phyloP scores from a whole-genome alignment of 768 basidiomycete genomes.

The Nevesoporus exiguus region DNA sequence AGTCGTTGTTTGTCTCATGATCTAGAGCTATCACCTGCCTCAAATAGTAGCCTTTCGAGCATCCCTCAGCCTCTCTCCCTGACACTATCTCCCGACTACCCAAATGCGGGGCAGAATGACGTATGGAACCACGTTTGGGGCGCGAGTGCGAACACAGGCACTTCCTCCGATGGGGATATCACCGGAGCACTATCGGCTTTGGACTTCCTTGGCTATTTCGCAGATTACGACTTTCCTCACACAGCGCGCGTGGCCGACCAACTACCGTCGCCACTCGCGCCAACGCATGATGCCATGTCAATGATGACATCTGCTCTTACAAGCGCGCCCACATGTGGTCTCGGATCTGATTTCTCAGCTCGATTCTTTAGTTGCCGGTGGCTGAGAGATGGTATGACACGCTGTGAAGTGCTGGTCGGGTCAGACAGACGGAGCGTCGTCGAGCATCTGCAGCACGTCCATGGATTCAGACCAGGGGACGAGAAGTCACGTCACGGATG shows the following conservation, averaged over 20 bases:
- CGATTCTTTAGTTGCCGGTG: slow-evolving; percentile 13
- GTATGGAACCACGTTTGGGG: neutral
- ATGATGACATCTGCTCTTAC: neutral
- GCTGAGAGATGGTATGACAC: neutral
- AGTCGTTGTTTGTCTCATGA: neutral
- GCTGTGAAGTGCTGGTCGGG: neutral
- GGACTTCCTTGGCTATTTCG: neutral
- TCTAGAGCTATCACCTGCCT: neutral
- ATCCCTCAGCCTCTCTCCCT: neutral
- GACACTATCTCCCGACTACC: neutral
- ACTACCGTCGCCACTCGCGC: neutral
- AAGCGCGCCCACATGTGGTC: neutral
- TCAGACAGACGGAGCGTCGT: slow-evolving; percentile 15
- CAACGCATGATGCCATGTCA: neutral
- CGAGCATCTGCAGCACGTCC: slow-evolving; percentile 16
- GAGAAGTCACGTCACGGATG: slow-evolving; percentile 18
- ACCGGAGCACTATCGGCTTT: neutral
- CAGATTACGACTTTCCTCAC: neutral
- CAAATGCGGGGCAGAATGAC: neutral
- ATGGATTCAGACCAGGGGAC: slow-evolving; percentile 14
- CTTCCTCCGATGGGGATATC: neutral
- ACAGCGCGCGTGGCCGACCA: neutral
- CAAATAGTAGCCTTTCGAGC: neutral
- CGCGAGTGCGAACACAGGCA: neutral
- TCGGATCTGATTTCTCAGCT: neutral